A percentile compares a stretch with the other conserved stretches of the same genome.
Conservation (phyloP, 306 rosid genomes). For the Cucurbita pepo region DNA sequence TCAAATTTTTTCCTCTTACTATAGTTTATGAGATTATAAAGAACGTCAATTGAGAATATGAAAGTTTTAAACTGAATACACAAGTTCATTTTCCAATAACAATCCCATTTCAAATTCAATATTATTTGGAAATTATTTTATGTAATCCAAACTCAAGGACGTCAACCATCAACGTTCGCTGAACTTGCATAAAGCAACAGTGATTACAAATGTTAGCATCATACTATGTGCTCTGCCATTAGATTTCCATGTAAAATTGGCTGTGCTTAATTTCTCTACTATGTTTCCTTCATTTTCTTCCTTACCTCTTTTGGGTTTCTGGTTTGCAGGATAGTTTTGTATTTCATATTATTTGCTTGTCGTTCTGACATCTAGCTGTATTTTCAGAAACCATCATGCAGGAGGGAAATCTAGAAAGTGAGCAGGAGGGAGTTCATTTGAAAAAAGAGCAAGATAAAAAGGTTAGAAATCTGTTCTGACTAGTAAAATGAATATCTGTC, state of each 20-base stretch:
- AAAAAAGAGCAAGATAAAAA: slow-evolving; percentile 50
- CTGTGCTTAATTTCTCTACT: background rate
- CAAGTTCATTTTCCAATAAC: background rate
- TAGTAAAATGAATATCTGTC: background rate
- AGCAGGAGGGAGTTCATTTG: slow-evolving; percentile 28
- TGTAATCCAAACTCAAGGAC: background rate
- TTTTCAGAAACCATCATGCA: slow-evolving; percentile 25
- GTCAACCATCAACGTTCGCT: background rate
- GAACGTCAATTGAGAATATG: background rate
- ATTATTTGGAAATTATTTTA: background rate
- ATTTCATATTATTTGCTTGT: background rate
- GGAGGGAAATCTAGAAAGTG: slow-evolving; percentile 33
- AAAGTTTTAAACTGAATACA: background rate
- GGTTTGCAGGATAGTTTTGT: background rate
- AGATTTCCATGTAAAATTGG: background rate
- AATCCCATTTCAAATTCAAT: background rate
- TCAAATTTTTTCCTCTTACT: background rate
- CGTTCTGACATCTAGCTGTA: slow-evolving; percentile 10
- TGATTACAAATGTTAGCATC: background rate
- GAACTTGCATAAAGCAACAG: background rate
- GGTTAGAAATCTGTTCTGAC: slow-evolving; percentile 27
- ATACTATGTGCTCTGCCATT: background rate
- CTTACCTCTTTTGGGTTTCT: background rate
- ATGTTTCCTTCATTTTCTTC: background rate
- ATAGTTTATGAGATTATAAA: too few relatives aligned